Percentiles rank a stretch among this genome's conserved stretches.
Evolutionary conservation across 805 yeast genomes (phyloP).

Genomic region (Tanozyma kutaoensis): DNA sequence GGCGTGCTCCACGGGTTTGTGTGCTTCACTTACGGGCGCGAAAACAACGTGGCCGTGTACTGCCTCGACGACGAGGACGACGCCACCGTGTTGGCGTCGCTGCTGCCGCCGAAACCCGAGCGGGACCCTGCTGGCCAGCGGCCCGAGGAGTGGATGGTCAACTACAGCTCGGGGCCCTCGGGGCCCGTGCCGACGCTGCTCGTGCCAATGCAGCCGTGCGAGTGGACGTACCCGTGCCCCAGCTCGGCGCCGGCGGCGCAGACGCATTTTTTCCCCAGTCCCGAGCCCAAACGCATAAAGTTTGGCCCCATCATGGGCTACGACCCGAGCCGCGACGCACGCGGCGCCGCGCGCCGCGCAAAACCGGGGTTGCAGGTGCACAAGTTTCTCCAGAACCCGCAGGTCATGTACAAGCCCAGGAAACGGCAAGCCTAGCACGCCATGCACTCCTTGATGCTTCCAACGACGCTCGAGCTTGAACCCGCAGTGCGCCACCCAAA

Average conservation of each 20-base stretch:
- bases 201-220: no score
- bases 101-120: background rate
- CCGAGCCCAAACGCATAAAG: conserved; percentile 15
- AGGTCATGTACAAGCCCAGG: conserved; percentile 23
- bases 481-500: no score
- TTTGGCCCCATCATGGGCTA: conserved; percentile 28
- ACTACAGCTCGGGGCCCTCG: no score
- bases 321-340: conserved; percentile 21
- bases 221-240: no score
- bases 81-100: background rate
- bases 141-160: background rate
- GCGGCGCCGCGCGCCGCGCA: conserved; percentile 5
- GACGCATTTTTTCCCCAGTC: background rate
- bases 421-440: no score
- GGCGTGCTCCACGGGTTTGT: background rate
- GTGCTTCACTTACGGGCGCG: background rate
- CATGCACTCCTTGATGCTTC: no score
- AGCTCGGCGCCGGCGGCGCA: background rate
- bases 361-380: conserved; percentile 11
- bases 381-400: conserved; percentile 18
- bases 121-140: background rate
- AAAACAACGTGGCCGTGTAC: background rate
- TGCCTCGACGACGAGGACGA: background rate
- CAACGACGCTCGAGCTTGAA: no score
- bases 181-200: background rate